Evolutionary conservation across 192 early-diverging fungal genomes (phyloP).

Genomic region (Allomyces arbusculus): DNA sequence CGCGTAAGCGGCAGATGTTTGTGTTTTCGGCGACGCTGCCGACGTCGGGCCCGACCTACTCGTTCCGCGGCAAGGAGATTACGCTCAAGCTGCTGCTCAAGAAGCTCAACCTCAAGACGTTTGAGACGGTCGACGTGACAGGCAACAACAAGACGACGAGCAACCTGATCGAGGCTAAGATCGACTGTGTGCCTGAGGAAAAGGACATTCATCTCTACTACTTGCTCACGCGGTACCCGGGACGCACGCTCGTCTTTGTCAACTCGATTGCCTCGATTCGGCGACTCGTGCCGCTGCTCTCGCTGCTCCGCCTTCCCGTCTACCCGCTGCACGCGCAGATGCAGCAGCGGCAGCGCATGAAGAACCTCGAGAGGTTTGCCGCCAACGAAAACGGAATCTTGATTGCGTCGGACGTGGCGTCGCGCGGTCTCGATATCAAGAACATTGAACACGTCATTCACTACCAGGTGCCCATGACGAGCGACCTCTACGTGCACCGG

Average conservation of each 20-base stretch:
- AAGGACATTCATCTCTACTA: slow-evolving; percentile 80
- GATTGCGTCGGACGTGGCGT: slow-evolving; percentile 89
- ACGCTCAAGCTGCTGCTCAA: slow-evolving; percentile 24
- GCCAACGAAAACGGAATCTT: slow-evolving; percentile 50
- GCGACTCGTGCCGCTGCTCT: slow-evolving; percentile 65
- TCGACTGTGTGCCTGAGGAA: slow-evolving; percentile 65
- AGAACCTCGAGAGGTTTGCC: slow-evolving; percentile 77
- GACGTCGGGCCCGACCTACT: background rate
- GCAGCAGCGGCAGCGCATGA: slow-evolving; percentile 86
- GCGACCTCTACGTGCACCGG: slow-evolving; percentile 90
- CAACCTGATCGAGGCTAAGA: slow-evolving; percentile 53
- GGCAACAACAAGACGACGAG: slow-evolving; percentile 41
- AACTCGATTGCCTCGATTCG: slow-evolving; percentile 88
- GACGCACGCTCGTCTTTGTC: slow-evolving; percentile 82
- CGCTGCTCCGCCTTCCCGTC: slow-evolving; percentile 45
- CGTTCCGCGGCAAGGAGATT: background rate
- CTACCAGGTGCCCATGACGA: slow-evolving; percentile 78
- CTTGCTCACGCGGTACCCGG: slow-evolving; percentile 63
- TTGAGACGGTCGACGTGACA: slow-evolving; percentile 41
- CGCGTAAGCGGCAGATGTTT: slow-evolving; percentile 50
- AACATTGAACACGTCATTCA: slow-evolving; percentile 84
- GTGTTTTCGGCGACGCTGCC: slow-evolving; percentile 81
- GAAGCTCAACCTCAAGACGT: slow-evolving; percentile 41
- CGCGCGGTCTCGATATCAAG: slow-evolving; percentile 86
- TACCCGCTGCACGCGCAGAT: slow-evolving; percentile 84